Percentiles rank a stretch among this genome's conserved stretches.
phyloP scores from a whole-genome alignment of 371 early-diverging fungal species.

The Mortierella sp. region DNA sequence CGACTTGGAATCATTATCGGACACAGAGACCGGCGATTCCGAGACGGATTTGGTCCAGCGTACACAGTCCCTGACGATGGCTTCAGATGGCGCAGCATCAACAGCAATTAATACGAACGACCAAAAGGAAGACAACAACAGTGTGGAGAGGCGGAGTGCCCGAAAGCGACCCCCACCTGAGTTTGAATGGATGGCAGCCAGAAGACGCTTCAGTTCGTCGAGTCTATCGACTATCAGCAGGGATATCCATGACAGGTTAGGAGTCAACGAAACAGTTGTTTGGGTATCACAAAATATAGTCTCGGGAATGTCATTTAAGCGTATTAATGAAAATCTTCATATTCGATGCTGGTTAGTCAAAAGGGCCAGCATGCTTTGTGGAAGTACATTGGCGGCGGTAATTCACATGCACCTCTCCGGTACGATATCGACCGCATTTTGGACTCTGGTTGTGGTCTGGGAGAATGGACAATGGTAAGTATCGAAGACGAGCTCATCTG shows the following conservation, averaged over 20 bases:
- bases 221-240: constrained; percentile 49
- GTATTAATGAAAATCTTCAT: constrained; percentile 11
- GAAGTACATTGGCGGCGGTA: constrained; percentile 55
- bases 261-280: no score
- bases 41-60: constrained; percentile 42
- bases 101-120: not conserved
- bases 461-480: constrained; percentile 55
- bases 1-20: constrained; percentile 37
- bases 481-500: not conserved
- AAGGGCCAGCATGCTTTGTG: constrained; percentile 54
- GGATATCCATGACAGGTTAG: constrained; percentile 51
- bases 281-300: no score
- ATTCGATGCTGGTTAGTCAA: constrained; percentile 20
- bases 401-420: constrained; percentile 50
- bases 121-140: not conserved
- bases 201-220: constrained; percentile 42
- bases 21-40: constrained; percentile 44
- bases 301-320: no score
- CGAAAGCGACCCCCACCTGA: constrained; percentile 36
- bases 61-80: constrained; percentile 21
- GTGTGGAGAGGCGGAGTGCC: constrained; percentile 12
- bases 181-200: constrained; percentile 48
- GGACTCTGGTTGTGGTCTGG: constrained; percentile 53
- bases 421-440: constrained; percentile 48
- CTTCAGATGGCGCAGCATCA: not conserved